A percentile compares a stretch with the other conserved stretches of the same genome.
phyloP scores from a whole-genome alignment of 2,329 filamentous ascomycete genomes.

The Sporothrix mexicana region DNA sequence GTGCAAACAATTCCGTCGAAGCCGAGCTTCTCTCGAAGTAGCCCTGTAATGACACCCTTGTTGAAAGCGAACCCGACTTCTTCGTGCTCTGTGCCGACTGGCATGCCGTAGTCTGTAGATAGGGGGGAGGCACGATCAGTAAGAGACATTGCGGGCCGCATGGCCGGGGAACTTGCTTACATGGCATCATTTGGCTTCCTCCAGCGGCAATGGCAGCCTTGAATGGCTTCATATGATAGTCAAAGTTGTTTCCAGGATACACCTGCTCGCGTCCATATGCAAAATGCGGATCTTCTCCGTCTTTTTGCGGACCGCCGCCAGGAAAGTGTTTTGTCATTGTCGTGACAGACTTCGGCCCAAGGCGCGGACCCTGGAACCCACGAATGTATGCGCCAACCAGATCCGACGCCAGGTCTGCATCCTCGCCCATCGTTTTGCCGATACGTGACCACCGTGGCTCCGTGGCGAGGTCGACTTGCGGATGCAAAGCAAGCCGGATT shows the following conservation, averaged over 20 bases:
- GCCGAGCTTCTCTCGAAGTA: background rate
- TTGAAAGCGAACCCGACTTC: background rate
- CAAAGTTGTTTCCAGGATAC: background rate
- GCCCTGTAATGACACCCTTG: background rate
- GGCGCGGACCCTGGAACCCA: background rate
- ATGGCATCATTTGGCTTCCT: background rate
- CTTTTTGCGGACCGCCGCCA: background rate
- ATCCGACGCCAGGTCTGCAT: background rate
- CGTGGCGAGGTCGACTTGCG: background rate
- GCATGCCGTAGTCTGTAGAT: background rate
- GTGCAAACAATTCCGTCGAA: background rate
- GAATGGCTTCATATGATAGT: background rate
- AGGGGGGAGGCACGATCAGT: too few species aligned
- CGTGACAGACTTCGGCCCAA: background rate
- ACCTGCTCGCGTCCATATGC: background rate
- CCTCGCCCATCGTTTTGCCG: background rate
- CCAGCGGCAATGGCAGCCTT: background rate
- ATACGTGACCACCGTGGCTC: slow-evolving; percentile 2
- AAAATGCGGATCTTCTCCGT: background rate
- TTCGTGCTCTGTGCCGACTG: background rate
- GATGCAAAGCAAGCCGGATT: background rate
- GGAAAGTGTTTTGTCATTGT: slow-evolving; percentile 8
- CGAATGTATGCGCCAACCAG: slow-evolving; percentile 3
- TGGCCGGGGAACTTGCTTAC: background rate
- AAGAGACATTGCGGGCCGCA: background rate